phyloP scores from a whole-genome alignment of 1,284 basidiomycete species.

The Flammula alnicola region DNA sequence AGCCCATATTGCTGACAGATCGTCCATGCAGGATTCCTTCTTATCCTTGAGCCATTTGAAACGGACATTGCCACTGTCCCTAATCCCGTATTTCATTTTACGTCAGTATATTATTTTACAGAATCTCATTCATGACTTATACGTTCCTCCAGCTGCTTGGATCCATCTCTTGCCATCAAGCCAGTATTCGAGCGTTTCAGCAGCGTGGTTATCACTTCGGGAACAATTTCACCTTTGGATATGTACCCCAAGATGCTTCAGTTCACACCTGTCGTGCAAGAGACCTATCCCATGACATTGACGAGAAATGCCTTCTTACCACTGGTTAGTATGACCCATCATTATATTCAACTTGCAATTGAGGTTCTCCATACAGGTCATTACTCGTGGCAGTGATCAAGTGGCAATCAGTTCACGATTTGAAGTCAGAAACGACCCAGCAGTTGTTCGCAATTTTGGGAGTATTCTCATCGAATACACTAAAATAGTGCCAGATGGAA shows the following conservation, averaged over 20 bases:
- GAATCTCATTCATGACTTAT: constrained; percentile 3
- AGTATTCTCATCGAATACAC: constrained; percentile 98
- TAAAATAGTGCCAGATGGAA: constrained; percentile 98
- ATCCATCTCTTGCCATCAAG: constrained; percentile 96
- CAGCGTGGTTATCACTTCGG: constrained; percentile 98
- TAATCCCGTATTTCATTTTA: constrained; percentile 98
- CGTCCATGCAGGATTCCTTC: constrained; percentile 76
- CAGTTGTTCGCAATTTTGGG: constrained; percentile 98
- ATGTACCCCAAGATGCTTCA: constrained; percentile 99
- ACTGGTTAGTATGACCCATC: constrained; percentile 59
- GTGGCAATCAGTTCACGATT: constrained; percentile 99
- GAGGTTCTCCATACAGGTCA: constrained; percentile 66
- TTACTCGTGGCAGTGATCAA: constrained; percentile 97
- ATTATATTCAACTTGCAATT: constrained; percentile 1
- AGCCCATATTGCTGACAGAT: constrained; percentile 4
- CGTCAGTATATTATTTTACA: constrained; percentile 55
- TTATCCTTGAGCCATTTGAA: constrained; percentile 98
- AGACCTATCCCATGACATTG: constrained; percentile 98
- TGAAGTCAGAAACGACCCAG: constrained; percentile 98
- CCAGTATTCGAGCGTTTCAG: constrained; percentile 99
- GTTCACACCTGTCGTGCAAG: constrained; percentile 96
- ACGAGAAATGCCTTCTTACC: constrained; percentile 97
- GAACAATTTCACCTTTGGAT: constrained; percentile 97
- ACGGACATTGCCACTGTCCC: constrained; percentile 99
- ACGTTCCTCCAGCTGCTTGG: constrained; percentile 74